Base-by-base conservation (phyloP, 2,329 filamentous ascomycete species). In the Colletotrichum orchidophilum region DNA sequence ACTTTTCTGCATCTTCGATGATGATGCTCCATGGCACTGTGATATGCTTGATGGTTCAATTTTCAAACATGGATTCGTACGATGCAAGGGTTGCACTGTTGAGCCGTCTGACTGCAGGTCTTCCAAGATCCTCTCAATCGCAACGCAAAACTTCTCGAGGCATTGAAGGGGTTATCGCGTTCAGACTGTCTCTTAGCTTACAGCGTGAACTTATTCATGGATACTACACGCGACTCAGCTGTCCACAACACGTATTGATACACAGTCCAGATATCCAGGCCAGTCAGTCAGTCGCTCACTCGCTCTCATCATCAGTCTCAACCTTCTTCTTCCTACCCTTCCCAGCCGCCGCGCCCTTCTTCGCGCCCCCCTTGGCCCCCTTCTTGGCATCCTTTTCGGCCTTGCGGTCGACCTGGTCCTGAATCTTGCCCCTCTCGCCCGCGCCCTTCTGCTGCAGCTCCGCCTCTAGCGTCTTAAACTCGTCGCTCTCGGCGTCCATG, bases 321-420 rank as follows among this genome's bases (percentile, higher is more conserved):
- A 61, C 72, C 75, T 80, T 81, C 74, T 79, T 80, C 74, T 75
- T 77, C 24, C 70, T 74, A n/a, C 77, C 78, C 78, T 82, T 85
- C 73, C 79, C 78, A 46, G 18, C 18, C 13, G 63, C 66, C 21
- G 75, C 75, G 31, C 63, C 73, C 62, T 76, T 78, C 24, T 76
- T 75, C 15, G 71, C 75, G 33, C 61, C 73, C 60, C 76, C 78
- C 24, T 76, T 75, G 11, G 71, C 76, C 9, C 66, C 77, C 74
- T 81, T 80, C 76, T 84, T 88, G 29, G 84, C 84, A 68, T 87
- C 88, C 77, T 92, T 91, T 73, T 86, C 89, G 29, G 86, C 80
- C 82, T 94, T 96, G 78, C 91, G 91, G 74, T 96, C 92, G 12
- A 94, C 93, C 82, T 96, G 93, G 42, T 91, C 92, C 80, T 93